phyloP scores from a whole-genome alignment of 2,329 filamentous ascomycete species.

The Chaetothyriales sp. region DNA sequence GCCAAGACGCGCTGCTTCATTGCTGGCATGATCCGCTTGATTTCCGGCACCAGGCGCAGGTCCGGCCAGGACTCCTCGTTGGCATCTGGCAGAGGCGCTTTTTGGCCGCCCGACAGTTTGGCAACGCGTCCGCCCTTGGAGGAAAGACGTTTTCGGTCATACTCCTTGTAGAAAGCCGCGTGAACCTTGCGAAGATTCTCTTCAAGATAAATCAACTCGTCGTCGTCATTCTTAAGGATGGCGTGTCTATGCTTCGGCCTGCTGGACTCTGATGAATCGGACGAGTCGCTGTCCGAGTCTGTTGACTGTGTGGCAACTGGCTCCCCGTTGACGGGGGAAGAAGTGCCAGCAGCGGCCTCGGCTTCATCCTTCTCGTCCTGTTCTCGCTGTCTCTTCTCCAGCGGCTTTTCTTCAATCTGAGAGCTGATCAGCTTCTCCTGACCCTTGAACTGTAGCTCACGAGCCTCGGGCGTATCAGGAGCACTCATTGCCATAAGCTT shows the following conservation, averaged over 20 bases:
- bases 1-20: conserved; percentile 65
- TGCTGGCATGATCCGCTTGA: conserved; percentile 65
- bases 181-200: conserved; percentile 64
- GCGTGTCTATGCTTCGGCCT: conserved; percentile 45
- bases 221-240: conserved; percentile 74
- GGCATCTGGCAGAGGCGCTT: conserved; percentile 13
- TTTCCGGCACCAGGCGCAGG: conserved; percentile 58
- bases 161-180: conserved; percentile 64
- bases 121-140: conserved; percentile 27
- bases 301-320: conserved; percentile 19
- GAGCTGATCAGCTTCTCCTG: conserved; percentile 79
- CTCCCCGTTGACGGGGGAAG: conserved; percentile 26
- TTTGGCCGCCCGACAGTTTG: conserved; percentile 20
- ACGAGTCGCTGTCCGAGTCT: conserved; percentile 27
- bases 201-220: conserved; percentile 63
- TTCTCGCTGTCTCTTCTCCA: conserved; percentile 83
- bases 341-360: conserved; percentile 23
- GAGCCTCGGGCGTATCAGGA: conserved; percentile 49
- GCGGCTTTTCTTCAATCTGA: conserved; percentile 73
- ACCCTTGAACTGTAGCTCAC: conserved; percentile 64
- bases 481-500: conserved; percentile 63
- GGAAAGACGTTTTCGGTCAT: conserved; percentile 41
- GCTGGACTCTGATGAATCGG: conserved; percentile 17
- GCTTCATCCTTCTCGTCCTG: conserved; percentile 71
- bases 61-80: conserved; percentile 20